These are phyloP conservation scores for Rhodotorula graminis DNA, from an alignment of 768 basidiomycete genomes.

Conservation along the genomic window DNA sequence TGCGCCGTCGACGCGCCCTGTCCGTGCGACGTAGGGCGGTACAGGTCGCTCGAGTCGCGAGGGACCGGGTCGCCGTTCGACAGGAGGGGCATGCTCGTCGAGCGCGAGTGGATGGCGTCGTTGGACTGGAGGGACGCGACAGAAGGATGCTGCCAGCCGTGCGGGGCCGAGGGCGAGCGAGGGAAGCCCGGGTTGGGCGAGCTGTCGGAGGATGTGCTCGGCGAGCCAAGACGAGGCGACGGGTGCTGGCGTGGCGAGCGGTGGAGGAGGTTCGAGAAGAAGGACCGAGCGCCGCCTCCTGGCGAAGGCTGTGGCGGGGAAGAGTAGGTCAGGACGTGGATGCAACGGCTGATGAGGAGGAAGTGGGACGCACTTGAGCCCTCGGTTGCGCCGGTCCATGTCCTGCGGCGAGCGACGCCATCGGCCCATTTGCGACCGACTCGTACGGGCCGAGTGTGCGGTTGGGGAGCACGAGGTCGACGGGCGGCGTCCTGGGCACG, in stretches of 20 bases:
- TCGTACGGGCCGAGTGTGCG: slow-evolving; percentile 5
- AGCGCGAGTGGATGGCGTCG: background rate
- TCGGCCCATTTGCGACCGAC: slow-evolving; percentile 12
- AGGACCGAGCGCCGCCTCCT: slow-evolving; percentile 6
- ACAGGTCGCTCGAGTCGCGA: slow-evolving; percentile 2
- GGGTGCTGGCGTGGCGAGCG: slow-evolving; percentile 11
- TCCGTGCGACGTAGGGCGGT: background rate
- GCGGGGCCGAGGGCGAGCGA: slow-evolving; percentile 3
- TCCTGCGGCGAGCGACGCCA: slow-evolving; percentile 10
- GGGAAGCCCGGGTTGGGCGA: slow-evolving; percentile 3
- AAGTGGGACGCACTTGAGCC: background rate
- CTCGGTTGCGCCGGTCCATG: background rate
- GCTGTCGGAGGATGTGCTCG: background rate
- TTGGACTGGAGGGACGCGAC: slow-evolving; percentile 2
- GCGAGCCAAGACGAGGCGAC: slow-evolving; percentile 3
- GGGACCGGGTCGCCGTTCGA: background rate
- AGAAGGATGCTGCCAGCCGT: slow-evolving; percentile 4
- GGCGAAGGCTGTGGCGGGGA: background rate
- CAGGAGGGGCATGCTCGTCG: slow-evolving; percentile 9
- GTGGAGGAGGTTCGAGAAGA: slow-evolving; percentile 25
- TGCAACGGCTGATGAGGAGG: background rate
- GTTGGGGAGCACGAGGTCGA: slow-evolving; percentile 12
- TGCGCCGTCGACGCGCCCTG: background rate
- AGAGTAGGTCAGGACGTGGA: background rate
- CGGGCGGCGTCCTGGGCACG: slow-evolving; percentile 6